Base-by-base conservation (phyloP, 208 protist species). In the Strigomonas culicis region DNA sequence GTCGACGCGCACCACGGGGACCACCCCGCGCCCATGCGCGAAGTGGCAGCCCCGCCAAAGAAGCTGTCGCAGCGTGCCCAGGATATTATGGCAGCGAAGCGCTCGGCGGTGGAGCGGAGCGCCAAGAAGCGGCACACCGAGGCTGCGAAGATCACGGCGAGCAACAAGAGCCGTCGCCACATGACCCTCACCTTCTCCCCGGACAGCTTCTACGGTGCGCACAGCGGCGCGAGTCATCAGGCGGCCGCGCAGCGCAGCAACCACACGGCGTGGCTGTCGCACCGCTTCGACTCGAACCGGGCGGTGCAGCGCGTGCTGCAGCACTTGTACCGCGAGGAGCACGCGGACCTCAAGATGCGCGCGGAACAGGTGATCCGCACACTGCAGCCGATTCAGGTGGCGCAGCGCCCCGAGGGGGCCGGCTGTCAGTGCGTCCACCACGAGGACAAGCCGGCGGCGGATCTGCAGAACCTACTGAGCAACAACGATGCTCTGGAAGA, bases 1-100 rank as follows among this genome's bases (percentile, higher is more conserved):
- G 68, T 81, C 30, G 60, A 63, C 32, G 66, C 79, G 15, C 73
- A 70, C 21, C 62, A 58, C 49, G 69, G 71, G 2, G 72, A 79
- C 31, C 57, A 59, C 22, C 31, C 19, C 21, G 41, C 55, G 22
- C 31, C 55, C n/a, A 56, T 68, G 47, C 72, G 70, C 25, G 79
- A 84, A 53, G 74, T 90, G n/a, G 52, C 68, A 2, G 69, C 78
- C 0, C 84, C 84, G 27, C 84, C 84, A 13, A 75, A 64, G 61
- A 60, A 60, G n/a, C 75, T 90, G 19, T 90, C 84, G 46, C 80
- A 71, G 28, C 80, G 84, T 10, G 84, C 80, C 49, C 75, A 90
- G 68, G 74, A 82, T 51, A 85, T 83, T 51, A 72, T 90, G 39
- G 68, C 69, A 10, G 53, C 68, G 1, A 79, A 77, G 63, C 71